Conservation (phyloP, 2,329 filamentous ascomycete species). For the Lachnellula suecica region DNA sequence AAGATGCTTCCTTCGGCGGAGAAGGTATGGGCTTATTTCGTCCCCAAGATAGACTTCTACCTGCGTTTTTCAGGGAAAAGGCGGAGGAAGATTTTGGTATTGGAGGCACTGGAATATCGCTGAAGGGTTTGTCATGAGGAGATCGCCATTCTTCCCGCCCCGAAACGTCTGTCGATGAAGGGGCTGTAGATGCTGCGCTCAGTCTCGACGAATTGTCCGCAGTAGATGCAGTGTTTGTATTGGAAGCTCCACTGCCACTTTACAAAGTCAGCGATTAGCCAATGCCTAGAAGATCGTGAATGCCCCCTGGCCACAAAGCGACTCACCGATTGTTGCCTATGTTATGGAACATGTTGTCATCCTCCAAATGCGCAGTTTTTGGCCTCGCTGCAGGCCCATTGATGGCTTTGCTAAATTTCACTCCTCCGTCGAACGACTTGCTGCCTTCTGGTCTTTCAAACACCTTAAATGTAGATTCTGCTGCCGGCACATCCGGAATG, state of each 20-base stretch:
- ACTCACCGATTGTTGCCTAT: slow-evolving; percentile 35
- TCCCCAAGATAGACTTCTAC: slow-evolving; percentile 34
- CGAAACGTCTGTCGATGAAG: slow-evolving; percentile 32
- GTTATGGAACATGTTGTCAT: slow-evolving; percentile 34
- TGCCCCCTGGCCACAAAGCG: not conserved
- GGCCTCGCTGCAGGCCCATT: slow-evolving; percentile 16
- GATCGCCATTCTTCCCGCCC: slow-evolving; percentile 30
- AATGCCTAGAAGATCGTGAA: not conserved
- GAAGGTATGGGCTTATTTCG: slow-evolving; percentile 26
- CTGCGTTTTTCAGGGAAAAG: slow-evolving; percentile 33
- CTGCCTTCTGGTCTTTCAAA: slow-evolving; percentile 31
- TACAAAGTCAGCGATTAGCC: slow-evolving; percentile 14
- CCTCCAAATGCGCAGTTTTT: slow-evolving; percentile 26
- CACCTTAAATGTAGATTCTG: slow-evolving; percentile 33
- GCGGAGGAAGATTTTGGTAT: slow-evolving; percentile 27
- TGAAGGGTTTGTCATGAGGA: slow-evolving; percentile 30
- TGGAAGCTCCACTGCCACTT: slow-evolving; percentile 36
- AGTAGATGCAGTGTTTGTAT: slow-evolving; percentile 34
- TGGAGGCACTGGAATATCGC: slow-evolving; percentile 30
- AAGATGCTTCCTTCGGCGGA: slow-evolving; percentile 21
- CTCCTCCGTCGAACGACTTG: slow-evolving; percentile 33
- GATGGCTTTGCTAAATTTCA: slow-evolving; percentile 25
- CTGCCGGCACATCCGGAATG: slow-evolving; percentile 18
- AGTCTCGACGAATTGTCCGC: slow-evolving; percentile 35
- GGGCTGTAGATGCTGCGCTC: slow-evolving; percentile 34